Percentiles rank a stretch among this genome's conserved stretches.
Evolutionary conservation across 805 yeast genomes (phyloP).

Genomic region (Allodekkera sacchari): DNA sequence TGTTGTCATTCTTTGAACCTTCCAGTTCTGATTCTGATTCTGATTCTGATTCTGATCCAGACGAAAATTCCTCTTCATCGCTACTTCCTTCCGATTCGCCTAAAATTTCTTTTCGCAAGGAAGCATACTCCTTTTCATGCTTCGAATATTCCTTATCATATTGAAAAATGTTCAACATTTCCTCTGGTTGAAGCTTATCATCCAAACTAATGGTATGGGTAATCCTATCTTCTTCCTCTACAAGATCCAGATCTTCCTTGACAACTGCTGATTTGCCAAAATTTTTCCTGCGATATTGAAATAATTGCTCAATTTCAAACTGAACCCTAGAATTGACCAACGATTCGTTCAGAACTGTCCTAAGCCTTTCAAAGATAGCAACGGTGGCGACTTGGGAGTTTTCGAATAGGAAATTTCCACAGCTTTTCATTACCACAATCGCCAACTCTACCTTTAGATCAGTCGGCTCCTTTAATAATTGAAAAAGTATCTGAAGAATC

Average conservation of each 20-base stretch:
- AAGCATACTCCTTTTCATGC: slow-evolving; percentile 40
- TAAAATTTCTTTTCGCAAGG: slow-evolving; percentile 35
- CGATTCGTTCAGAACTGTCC: slow-evolving; percentile 53
- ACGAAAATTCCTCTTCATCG: slow-evolving; percentile 9
- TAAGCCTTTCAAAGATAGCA: slow-evolving; percentile 45
- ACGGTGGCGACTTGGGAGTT: slow-evolving; percentile 23
- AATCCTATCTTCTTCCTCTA: slow-evolving; percentile 53
- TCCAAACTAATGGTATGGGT: slow-evolving; percentile 50
- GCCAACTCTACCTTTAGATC: slow-evolving; percentile 51
- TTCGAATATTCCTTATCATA: slow-evolving; percentile 43
- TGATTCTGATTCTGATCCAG: slow-evolving; percentile 2
- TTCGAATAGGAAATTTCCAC: slow-evolving; percentile 49
- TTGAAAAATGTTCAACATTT: slow-evolving; percentile 38
- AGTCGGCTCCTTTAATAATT: slow-evolving; percentile 36
- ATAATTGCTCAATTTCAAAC: slow-evolving; percentile 39
- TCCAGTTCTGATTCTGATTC: slow-evolving; percentile 1
- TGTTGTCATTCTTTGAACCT: slow-evolving; percentile 9
- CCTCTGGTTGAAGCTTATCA: slow-evolving; percentile 39
- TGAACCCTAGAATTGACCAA: slow-evolving; percentile 34
- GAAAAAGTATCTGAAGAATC: slow-evolving; percentile 41
- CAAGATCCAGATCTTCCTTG: slow-evolving; percentile 44
- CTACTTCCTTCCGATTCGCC: slow-evolving; percentile 25
- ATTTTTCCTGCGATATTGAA: slow-evolving; percentile 39
- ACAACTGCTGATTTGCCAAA: slow-evolving; percentile 32
- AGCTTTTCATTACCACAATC: slow-evolving; percentile 36